Evolutionary conservation across 1,284 basidiomycete genomes (phyloP).

Genomic region (Salmacisia buchloeana): DNA sequence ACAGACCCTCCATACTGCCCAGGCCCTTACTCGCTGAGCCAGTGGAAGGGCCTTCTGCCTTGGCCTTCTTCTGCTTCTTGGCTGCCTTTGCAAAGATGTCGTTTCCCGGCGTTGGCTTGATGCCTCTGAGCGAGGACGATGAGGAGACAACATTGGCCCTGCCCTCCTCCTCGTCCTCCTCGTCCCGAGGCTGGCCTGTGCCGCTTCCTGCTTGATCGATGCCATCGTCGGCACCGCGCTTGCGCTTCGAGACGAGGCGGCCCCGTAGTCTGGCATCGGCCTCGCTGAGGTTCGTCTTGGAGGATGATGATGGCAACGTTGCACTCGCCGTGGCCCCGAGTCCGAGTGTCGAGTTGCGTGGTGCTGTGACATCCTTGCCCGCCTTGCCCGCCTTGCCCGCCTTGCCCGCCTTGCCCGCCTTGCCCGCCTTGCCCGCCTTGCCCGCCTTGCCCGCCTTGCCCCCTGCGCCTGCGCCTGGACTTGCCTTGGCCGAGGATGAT

Average conservation of each 20-base stretch:
- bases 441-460: neutral
- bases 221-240: conserved; percentile 11
- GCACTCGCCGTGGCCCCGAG: conserved; percentile 29
- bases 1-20: conserved; percentile 23
- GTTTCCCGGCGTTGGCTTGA: neutral
- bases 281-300: conserved; percentile 16
- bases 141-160: conserved; percentile 16
- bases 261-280: conserved; percentile 30
- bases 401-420: neutral
- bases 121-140: conserved; percentile 15
- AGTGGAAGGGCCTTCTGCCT: conserved; percentile 18
- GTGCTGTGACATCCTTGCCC: neutral
- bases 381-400: neutral
- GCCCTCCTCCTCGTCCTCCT: conserved; percentile 21
- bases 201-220: neutral
- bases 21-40: conserved; percentile 16
- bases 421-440: neutral
- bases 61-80: conserved; percentile 25
- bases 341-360: conserved; percentile 33
- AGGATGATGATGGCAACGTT: neutral
- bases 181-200: neutral
- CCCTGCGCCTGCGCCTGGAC: conserved; percentile 1
- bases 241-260: conserved; percentile 27
- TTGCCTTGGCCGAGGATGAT: conserved; percentile 9
- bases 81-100: conserved; percentile 11